phyloP scores from a whole-genome alignment of 352 stramenopile species.

The Globisporangium nodosum region DNA sequence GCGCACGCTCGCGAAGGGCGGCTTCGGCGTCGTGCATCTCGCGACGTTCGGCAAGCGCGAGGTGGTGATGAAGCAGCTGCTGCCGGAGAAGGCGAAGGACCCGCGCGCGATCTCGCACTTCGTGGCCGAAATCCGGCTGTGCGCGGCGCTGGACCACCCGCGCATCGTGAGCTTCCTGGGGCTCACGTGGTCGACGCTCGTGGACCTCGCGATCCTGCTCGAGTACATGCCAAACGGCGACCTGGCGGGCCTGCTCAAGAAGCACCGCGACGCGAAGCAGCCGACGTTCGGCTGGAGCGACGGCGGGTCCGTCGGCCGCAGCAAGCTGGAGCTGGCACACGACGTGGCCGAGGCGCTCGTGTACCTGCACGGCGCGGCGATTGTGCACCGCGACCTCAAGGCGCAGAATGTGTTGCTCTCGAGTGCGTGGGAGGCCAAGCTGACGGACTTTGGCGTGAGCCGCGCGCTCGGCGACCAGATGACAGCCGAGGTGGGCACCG shows the following conservation, averaged over 20 bases:
- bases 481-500: conserved; percentile 49
- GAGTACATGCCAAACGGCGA: conserved; percentile 36
- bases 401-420: conserved; percentile 50
- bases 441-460: conserved; percentile 30
- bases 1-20: conserved; percentile 41
- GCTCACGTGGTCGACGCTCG: conserved; percentile 18
- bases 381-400: conserved; percentile 61
- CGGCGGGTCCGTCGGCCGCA: not conserved
- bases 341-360: conserved; percentile 23
- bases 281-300: conserved; percentile 28
- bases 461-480: conserved; percentile 25
- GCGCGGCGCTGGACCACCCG: conserved; percentile 15
- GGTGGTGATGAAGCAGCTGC: conserved; percentile 13
- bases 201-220: conserved; percentile 16
- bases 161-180: conserved; percentile 25
- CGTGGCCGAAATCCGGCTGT: conserved; percentile 21
- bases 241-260: conserved; percentile 16
- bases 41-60: conserved; percentile 30
- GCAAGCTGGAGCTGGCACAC: conserved; percentile 15
- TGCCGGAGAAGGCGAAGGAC: conserved; percentile 14
- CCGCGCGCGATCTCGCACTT: conserved; percentile 23
- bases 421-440: conserved; percentile 19
- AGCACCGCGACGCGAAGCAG: conserved; percentile 11
- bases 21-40: conserved; percentile 46
- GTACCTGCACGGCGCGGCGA: conserved; percentile 26